These are phyloP conservation scores for Ganoderma leucocontextum DNA, from an alignment of 1,284 basidiomycete species.

Conservation along the genomic window DNA sequence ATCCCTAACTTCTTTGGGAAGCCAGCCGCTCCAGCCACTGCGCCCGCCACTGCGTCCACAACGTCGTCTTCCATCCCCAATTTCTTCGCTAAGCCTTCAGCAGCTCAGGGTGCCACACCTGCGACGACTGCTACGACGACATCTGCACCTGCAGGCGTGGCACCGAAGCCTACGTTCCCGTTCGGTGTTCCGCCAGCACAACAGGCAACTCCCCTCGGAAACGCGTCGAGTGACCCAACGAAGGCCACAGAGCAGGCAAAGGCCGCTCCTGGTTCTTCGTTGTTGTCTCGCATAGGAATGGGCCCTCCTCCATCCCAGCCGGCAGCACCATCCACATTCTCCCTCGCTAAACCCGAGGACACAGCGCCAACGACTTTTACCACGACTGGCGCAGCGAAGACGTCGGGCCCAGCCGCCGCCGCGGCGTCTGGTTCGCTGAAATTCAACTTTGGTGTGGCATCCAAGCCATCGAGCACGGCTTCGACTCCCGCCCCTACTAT, in stretches of 20 bases:
- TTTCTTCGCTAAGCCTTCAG: constrained; percentile 35
- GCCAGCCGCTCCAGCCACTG: constrained; percentile 18
- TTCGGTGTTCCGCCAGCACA: constrained; percentile 24
- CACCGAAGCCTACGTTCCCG: constrained; percentile 27
- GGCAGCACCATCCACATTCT: constrained; percentile 26
- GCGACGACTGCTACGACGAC: constrained; percentile 1
- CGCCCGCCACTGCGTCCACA: constrained; percentile 20
- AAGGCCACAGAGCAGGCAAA: constrained; percentile 28
- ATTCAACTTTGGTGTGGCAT: constrained; percentile 44
- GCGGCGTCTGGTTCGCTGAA: constrained; percentile 33
- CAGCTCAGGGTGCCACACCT: constrained; percentile 7
- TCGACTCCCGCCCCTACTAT: constrained; percentile 13
- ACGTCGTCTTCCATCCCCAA: constrained; percentile 29
- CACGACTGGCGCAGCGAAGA: constrained; percentile 12
- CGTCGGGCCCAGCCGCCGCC: not conserved
- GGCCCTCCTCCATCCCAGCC: constrained; percentile 24
- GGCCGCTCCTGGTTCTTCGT: constrained; percentile 28
- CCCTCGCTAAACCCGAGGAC: constrained; percentile 30
- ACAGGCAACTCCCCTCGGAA: constrained; percentile 18
- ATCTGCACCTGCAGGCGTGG: constrained; percentile 2
- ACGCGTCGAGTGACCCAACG: constrained; percentile 12
- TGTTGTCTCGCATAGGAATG: constrained; percentile 36
- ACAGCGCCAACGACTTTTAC: constrained; percentile 16
- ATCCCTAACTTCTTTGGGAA: constrained; percentile 37
- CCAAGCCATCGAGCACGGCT: constrained; percentile 19